Base-by-base conservation (phyloP, 192 early-diverging fungal genomes). In the Backusella macrospora region DNA sequence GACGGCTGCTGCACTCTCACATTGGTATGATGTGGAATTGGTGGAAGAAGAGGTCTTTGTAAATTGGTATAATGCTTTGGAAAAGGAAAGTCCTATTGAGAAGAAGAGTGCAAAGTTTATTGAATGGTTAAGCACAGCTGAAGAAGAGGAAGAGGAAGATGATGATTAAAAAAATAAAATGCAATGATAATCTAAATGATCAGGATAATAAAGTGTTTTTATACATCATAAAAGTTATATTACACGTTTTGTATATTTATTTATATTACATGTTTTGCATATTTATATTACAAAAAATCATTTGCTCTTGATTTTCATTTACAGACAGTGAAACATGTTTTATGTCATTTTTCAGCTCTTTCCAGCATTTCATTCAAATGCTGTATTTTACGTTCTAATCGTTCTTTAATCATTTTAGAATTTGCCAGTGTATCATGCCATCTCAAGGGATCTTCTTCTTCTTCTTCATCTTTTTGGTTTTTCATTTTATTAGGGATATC, bases 11-110 rank as follows among this genome's bases (percentile, higher is more conserved):
- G 76, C 93, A 40, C 85, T 93, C 48, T 88, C 92, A 76, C 78
- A 81, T 23, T 82, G 91, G 59, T 96, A 96, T 76, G 92, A 89
- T 71, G 68, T 68, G 52, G 94, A 94, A 73, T 78, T 92, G 65
- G 80, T 96, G 15, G 94, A 96, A 69, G 94, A 96, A 78, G 94
- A 96, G 37, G 86, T 85, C 16, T 89, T 93, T 77, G 62, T 89
- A 68, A 70, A 80, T 37, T 96, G 94, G 94, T 89, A 88, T 52
- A 76, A 82, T 62, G 26, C 42, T 6, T 66, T 82, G 38, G 68
- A 82, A 1, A 87, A 84, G 15, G 76, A 81, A 13, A 79, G 78
- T 34, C 87, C 89, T 14, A 75, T 95, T 59, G 90, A 88, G 75
- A 85, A 86, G 73, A 89, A 85, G 78, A 82, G 84, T 75, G 70